Conservation (phyloP, 2,329 filamentous ascomycete genomes). For the Claviceps sp. region DNA sequence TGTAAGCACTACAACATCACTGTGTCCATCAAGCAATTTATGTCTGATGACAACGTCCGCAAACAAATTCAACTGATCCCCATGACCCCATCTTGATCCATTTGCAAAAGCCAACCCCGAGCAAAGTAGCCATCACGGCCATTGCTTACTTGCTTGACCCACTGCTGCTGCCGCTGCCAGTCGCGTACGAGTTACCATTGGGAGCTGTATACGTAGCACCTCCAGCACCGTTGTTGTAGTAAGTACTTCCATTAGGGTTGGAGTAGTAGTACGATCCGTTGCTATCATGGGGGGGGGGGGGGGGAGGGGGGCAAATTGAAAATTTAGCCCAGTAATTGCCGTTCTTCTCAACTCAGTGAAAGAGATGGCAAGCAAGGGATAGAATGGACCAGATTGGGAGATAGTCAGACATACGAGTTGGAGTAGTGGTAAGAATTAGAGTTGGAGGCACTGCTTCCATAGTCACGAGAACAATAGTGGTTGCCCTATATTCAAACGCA, state of each 20-base stretch:
- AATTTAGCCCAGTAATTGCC: too few species aligned
- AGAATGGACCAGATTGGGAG: neutral
- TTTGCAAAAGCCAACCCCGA: neutral
- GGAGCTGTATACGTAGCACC: constrained; percentile 47
- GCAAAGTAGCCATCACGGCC: neutral
- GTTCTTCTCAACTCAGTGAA: too few species aligned
- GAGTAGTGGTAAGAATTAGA: constrained; percentile 55
- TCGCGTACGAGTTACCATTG: constrained; percentile 1
- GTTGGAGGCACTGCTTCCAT: constrained; percentile 41
- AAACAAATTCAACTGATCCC: neutral
- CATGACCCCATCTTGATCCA: neutral
- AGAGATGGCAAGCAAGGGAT: neutral
- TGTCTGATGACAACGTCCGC: neutral
- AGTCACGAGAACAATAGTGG: constrained; percentile 52
- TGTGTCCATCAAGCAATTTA: neutral
- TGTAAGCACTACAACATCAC: neutral
- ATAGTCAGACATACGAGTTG: constrained; percentile 31
- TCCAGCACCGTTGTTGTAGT: constrained; percentile 50
- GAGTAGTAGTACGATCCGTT: constrained; percentile 62
- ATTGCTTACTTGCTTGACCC: constrained; percentile 2
- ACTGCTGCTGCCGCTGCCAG: neutral
- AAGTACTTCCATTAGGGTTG: constrained; percentile 55
- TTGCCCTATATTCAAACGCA: constrained; percentile 39
- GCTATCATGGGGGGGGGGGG: constrained; percentile 21
- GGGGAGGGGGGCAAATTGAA: too few species aligned